phyloP scores from a whole-genome alignment of 2,329 filamentous ascomycete genomes.

The Rutstroemia sp. region DNA sequence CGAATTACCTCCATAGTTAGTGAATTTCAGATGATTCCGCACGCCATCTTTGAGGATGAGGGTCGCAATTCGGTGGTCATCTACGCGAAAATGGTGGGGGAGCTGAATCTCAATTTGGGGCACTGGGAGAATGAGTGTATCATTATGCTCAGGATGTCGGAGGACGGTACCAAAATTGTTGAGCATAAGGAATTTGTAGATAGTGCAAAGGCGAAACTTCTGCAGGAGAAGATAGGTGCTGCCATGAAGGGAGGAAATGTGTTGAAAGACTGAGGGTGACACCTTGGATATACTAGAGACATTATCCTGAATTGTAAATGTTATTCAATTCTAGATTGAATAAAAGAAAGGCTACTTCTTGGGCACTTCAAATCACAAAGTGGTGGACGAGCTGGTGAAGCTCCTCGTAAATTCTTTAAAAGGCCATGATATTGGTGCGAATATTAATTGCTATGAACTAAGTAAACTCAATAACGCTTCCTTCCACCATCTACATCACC shows the following conservation, averaged over 20 bases:
- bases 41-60: background rate
- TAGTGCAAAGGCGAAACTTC: background rate
- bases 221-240: background rate
- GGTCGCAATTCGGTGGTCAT: background rate
- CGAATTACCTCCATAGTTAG: background rate
- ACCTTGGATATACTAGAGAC: too few species aligned
- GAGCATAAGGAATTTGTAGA: conserved; percentile 6
- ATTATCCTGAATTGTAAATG: too few species aligned
- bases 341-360: too few species aligned
- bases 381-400: too few species aligned
- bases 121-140: background rate
- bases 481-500: too few species aligned
- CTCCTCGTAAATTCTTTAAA: too few species aligned
- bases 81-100: background rate
- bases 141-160: conserved; percentile 5
- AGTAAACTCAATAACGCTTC: too few species aligned
- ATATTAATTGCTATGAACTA: too few species aligned
- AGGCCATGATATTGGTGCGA: too few species aligned
- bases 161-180: background rate
- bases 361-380: too few species aligned
- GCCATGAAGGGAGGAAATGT: background rate
- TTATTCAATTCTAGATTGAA: too few species aligned
- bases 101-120: background rate
- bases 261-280: background rate
- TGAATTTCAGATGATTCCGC: background rate